Conservation (phyloP, 202 grass and related monocot genomes). For the Schoenoplectus tabernaemontani region DNA sequence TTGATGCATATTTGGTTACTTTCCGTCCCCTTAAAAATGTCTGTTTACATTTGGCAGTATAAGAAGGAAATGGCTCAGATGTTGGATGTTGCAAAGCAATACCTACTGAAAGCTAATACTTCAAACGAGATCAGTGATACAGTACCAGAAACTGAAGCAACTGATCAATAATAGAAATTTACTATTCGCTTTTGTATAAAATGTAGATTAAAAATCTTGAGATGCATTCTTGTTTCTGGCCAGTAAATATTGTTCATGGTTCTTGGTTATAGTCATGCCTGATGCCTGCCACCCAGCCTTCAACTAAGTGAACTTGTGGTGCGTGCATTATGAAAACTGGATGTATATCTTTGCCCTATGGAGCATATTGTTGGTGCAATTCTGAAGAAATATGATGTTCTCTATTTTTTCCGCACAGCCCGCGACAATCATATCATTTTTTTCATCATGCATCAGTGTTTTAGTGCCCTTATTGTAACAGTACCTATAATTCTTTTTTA, state of each 20-base stretch:
- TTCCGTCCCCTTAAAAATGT: not conserved
- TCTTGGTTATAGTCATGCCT: conserved; percentile 8
- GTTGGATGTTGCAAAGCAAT: conserved; percentile 31
- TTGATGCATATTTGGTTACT: not conserved
- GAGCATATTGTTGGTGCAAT: not conserved
- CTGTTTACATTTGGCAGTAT: conserved; percentile 24
- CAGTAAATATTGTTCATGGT: not conserved
- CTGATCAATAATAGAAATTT: not conserved
- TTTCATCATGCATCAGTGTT: no score
- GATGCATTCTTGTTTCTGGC: not conserved
- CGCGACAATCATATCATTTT: no score
- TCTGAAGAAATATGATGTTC: no score
- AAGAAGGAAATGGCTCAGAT: conserved; percentile 37
- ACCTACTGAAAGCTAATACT: conserved; percentile 27
- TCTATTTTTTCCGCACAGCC: no score
- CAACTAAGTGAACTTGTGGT: conserved; percentile 24
- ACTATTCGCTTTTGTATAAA: not conserved
- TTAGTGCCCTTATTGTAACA: no score
- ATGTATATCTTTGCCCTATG: conserved; percentile 1
- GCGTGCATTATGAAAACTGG: not conserved
- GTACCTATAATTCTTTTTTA: no score
- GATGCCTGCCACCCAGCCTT: conserved; percentile 22
- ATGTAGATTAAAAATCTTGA: not conserved
- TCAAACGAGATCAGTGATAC: not conserved
- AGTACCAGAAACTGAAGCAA: not conserved